Percentiles rank a stretch among this genome's conserved stretches.
Evolutionary conservation across 1,139 yeast species (phyloP).

Genomic region (Meyerozyma athensensis): DNA sequence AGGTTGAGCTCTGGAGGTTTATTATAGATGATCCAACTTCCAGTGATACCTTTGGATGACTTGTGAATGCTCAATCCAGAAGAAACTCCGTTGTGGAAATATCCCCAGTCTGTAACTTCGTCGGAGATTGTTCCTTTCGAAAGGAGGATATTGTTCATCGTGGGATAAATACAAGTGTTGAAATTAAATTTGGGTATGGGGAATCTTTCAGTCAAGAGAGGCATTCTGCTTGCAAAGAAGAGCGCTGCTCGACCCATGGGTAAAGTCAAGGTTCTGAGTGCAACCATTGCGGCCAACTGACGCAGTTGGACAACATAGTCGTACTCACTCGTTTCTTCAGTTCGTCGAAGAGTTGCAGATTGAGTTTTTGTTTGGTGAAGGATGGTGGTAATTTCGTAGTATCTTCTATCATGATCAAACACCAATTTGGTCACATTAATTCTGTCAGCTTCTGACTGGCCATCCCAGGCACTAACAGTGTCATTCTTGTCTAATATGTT

Average conservation of each 20-base stretch:
- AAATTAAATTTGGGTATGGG: conserved; percentile 76
- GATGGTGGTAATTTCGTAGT: conserved; percentile 68
- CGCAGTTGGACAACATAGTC: conserved; percentile 57
- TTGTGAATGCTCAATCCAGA: conserved; percentile 76
- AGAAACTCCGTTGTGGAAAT: conserved; percentile 89
- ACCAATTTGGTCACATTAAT: conserved; percentile 64
- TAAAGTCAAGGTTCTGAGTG: conserved; percentile 67
- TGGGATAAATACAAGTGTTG: conserved; percentile 61
- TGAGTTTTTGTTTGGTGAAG: conserved; percentile 70
- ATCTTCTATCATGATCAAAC: conserved; percentile 74
- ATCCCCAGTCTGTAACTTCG: conserved; percentile 70
- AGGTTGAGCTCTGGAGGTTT: conserved; percentile 68
- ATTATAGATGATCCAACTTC: conserved; percentile 90
- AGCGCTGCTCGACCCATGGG: conserved; percentile 78
- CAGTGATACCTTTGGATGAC: conserved; percentile 68
- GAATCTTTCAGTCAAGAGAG: conserved; percentile 80
- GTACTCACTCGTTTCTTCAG: conserved; percentile 46
- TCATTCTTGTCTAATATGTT: conserved; percentile 46
- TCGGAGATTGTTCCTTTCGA: conserved; percentile 52
- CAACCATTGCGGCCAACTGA: conserved; percentile 58
- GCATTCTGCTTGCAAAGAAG: conserved; percentile 65
- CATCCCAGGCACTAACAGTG: conserved; percentile 51
- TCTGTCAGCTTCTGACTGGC: conserved; percentile 61
- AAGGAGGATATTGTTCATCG: conserved; percentile 57
- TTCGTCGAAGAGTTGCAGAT: conserved; percentile 37